Evolutionary conservation across 2,329 filamentous ascomycete genomes (phyloP).

Genomic region (Escovopsis sp.): DNA sequence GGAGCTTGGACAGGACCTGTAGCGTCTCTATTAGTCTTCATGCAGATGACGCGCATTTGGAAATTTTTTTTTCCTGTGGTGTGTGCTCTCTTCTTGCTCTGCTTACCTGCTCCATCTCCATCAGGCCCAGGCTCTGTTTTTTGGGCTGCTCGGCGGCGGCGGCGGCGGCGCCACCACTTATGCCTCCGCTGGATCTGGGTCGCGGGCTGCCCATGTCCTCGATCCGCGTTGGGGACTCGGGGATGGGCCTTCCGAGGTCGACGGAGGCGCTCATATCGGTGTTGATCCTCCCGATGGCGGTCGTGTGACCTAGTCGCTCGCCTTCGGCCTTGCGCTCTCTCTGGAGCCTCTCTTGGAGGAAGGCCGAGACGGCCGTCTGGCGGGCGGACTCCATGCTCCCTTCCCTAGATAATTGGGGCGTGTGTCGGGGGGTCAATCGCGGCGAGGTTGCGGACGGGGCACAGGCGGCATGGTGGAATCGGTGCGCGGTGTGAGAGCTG

Average conservation of each 20-base stretch:
- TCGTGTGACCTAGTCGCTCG: slow-evolving; percentile 22
- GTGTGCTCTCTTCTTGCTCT: neutral
- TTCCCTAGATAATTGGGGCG: slow-evolving; percentile 28
- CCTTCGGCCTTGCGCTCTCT: slow-evolving; percentile 35
- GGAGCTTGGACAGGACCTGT: slow-evolving; percentile 50
- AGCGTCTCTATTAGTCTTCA: neutral
- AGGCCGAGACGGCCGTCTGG: slow-evolving; percentile 30
- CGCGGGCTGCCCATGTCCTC: slow-evolving; percentile 21
- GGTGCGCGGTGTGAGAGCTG: slow-evolving; percentile 22
- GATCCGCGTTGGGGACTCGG: slow-evolving; percentile 25
- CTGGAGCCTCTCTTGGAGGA: slow-evolving; percentile 41
- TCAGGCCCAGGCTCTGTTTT: slow-evolving; percentile 44
- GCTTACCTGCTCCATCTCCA: slow-evolving; percentile 53
- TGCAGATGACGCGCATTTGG: slow-evolving; percentile 1
- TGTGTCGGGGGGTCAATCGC: slow-evolving; percentile 24
- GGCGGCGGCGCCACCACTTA: slow-evolving; percentile 22
- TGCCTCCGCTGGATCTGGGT: slow-evolving; percentile 25
- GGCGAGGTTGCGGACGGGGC: slow-evolving; percentile 19
- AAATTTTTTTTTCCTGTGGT: too few species aligned
- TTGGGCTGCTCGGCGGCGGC: slow-evolving; percentile 26
- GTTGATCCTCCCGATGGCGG: slow-evolving; percentile 19
- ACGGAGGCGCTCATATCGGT: slow-evolving; percentile 24
- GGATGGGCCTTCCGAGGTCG: slow-evolving; percentile 22
- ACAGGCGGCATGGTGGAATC: slow-evolving; percentile 22
- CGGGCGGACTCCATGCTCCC: slow-evolving; percentile 26